Evolutionary conservation across 345 rosid genomes (phyloP), one percentile per base, ranked within the genome.

Genomic region (Sapria himalayana): DNA sequence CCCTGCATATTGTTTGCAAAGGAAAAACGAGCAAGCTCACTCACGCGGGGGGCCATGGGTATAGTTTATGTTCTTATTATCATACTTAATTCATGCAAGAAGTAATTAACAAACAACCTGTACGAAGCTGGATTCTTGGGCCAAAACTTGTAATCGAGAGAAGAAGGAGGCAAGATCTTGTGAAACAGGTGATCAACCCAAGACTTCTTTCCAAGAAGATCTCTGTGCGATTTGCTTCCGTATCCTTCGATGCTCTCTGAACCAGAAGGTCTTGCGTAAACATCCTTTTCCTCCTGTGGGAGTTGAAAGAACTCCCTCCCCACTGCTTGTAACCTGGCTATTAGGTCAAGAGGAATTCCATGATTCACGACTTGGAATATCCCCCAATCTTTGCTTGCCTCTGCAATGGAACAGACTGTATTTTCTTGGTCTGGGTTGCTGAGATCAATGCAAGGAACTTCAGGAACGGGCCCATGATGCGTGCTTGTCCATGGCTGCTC

Each of bases 111-210:
- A 19, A 10, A 72, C n/a, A n/a, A n/a, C 97, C 84, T 73, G 66
- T 85, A 85, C 32, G 72, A 63, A 11, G 81, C 57, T 2, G 97
- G 85, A 19, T 65, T 67, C 14, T 43, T 33, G 2, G 97, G 97
- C 97, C 94, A 81, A 54, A 69, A 86, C 13, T 33, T 44, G 54
- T 75, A 55, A 29, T 78, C 65, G 40, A 81, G 56, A 16, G 43
- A 29, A 0, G 66, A 43, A 31, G 77, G 80, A 19, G 97, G 97
- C 89, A 79, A 86, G 25, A 86, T 62, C 48, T 27, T 59, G 49
- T 86, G 92, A 33, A 86, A 86, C 38, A 81, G 71, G 48, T 81
- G 85, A 56, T 81, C 94, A 0, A 60, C 78, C 97, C 97, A 81
- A 3, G 61, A 56, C 51, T 76, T 76, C 42, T 68, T 81, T 2